Conservation (phyloP, 108 stramenopile genomes). For the Bacterosira constricta region DNA sequence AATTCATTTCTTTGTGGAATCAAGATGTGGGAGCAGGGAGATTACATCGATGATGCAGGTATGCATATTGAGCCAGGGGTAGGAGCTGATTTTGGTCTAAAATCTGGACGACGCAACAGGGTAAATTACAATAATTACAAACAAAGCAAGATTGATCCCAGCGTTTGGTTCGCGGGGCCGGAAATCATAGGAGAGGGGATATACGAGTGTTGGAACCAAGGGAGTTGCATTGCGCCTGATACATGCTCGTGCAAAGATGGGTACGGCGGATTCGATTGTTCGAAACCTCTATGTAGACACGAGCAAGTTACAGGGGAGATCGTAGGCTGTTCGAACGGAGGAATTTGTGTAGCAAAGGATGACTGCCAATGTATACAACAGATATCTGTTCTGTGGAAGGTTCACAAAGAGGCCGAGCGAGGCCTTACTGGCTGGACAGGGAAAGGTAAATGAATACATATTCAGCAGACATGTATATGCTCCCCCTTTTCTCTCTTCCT, state of each 20-base stretch:
- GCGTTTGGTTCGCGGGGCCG: constrained; percentile 50
- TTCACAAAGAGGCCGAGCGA: constrained; percentile 55
- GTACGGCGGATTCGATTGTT: constrained; percentile 78
- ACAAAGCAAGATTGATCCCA: constrained; percentile 28
- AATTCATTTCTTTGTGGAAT: constrained; percentile 70
- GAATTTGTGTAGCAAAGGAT: constrained; percentile 71
- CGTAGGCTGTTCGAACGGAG: constrained; percentile 75
- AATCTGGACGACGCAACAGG: constrained; percentile 60
- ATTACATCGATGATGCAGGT: constrained; percentile 74
- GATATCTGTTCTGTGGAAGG: constrained; percentile 54
- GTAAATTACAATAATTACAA: constrained; percentile 81
- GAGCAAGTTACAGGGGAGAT: constrained; percentile 50
- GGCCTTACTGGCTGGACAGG: constrained; percentile 83
- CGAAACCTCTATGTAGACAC: constrained; percentile 79
- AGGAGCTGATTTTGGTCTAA: constrained; percentile 44
- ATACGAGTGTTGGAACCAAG: constrained; percentile 67
- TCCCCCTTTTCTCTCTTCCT: no score
- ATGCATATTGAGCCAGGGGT: constrained; percentile 17
- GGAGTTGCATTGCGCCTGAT: constrained; percentile 81
- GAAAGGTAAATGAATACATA: no score
- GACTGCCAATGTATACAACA: constrained; percentile 65
- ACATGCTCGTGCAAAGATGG: constrained; percentile 81
- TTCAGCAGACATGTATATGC: no score
- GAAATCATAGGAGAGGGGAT: constrained; percentile 75
- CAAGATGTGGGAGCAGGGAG: constrained; percentile 76